Base-by-base conservation (phyloP, 108 stramenopile genomes). In the Bacterosira constricta region DNA sequence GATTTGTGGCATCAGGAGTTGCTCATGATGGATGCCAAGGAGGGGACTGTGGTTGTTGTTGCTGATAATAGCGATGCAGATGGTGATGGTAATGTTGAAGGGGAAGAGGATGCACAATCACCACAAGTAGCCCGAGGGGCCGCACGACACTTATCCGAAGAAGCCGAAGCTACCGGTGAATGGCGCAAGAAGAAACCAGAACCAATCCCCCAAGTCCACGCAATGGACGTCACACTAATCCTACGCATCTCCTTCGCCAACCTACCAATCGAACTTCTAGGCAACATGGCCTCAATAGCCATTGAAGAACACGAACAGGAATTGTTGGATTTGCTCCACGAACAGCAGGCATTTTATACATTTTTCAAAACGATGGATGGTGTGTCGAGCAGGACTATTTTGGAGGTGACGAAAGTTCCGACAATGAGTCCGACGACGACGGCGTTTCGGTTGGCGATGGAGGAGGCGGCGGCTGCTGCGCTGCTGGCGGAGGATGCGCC, bases 301-400 rank as follows among this genome's bases (percentile, higher is more conserved):
- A 60, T 71, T 27, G 36, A 71, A 47, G 69, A 71, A 27, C 27
- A 71, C 34, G 45, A 52, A 35, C 44, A 37, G 23, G 69, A 71
- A 30, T 56, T 71, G 47, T 31, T 71, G 20, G 21, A 29, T 15
- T 29, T 60, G 29, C 7, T 71, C 26, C 41, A 51, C 5, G 69
- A 71, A 27, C 59, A 71, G 42, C 20, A 27, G 37, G 49, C 47
- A 4, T 71, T 71, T 34, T 71, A 71, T 50, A 60, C 69, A 1
- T 71, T 55, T 39, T 71, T 71, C 36, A 71, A 71, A n/a, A n/a
- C n/a, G n/a, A 47, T 71, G 69, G 59, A 71, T 52, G 58, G 58
- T 17, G 44, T 71, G 26, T 44, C 55, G 26, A 46, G 46, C 27
- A 4, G 26, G 8, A 17, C 39, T 3, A 36, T 71, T 51, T 21